These are phyloP conservation scores for Narthecium ossifragum DNA, from an alignment of 106 monocot genomes.

Conservation along the genomic window DNA sequence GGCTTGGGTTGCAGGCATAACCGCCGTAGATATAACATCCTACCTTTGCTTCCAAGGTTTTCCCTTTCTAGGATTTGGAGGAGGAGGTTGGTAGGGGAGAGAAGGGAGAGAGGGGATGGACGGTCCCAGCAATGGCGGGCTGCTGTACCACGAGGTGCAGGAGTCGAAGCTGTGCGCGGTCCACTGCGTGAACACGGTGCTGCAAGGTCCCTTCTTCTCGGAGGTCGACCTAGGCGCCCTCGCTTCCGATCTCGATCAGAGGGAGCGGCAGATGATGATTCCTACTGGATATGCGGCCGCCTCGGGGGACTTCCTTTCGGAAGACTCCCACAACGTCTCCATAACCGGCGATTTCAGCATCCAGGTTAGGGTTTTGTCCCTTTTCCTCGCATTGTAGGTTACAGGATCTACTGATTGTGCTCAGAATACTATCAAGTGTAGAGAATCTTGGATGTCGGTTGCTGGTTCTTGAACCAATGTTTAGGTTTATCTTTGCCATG, in stretches of 20 bases:
- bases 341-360: conserved; percentile 92
- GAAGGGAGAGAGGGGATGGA: conserved; percentile 12
- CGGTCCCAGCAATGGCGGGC: conserved; percentile 67
- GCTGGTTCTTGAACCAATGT: too few species aligned
- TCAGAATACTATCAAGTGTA: too few species aligned
- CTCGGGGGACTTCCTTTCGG: conserved; percentile 49
- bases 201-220: conserved; percentile 92
- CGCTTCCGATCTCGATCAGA: conserved; percentile 79
- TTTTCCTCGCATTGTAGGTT: too few species aligned
- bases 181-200: conserved; percentile 91
- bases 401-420: too few species aligned
- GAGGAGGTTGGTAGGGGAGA: background rate
- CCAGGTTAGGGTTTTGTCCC: conserved; percentile 39
- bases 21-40: too few species aligned
- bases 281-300: conserved; percentile 3
- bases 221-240: conserved; percentile 84
- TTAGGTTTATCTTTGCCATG: too few species aligned
- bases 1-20: too few species aligned
- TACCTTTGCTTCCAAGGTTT: too few species aligned
- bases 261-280: conserved; percentile 61
- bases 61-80: too few species aligned
- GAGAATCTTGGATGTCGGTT: too few species aligned
- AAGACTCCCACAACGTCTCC: conserved; percentile 88
- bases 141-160: conserved; percentile 96
- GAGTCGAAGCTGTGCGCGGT: conserved; percentile 93